A percentile compares a stretch with the other conserved stretches of the same genome.
Evolutionary conservation across 2,329 filamentous ascomycete genomes (phyloP).

Genomic region (Cytospora leucostoma): DNA sequence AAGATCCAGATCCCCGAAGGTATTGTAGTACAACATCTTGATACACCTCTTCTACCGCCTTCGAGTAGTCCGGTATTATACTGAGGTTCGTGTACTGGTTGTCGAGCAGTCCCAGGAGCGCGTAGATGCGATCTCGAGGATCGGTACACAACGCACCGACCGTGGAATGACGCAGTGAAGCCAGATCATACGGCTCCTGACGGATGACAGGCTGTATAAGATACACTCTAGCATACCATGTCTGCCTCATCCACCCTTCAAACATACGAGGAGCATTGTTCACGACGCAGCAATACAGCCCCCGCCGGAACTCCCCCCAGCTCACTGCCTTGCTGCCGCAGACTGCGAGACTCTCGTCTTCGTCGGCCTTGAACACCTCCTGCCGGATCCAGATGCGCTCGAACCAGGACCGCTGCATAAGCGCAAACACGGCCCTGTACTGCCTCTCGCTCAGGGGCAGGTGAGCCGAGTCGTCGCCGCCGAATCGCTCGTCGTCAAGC

Average conservation of each 20-base stretch:
- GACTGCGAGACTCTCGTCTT: not conserved
- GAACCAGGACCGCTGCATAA: constrained; percentile 15
- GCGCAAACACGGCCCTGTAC: not conserved
- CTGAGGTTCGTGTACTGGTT: not conserved
- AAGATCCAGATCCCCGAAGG: too few relatives aligned
- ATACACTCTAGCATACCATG: not conserved
- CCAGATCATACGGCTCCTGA: not conserved
- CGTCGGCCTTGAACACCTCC: constrained; percentile 28
- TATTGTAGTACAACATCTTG: not conserved
- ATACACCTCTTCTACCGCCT: not conserved
- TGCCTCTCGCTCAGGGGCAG: not conserved
- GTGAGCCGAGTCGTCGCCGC: not conserved
- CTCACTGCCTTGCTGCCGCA: not conserved
- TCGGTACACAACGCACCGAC: not conserved
- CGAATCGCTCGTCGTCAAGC: not conserved
- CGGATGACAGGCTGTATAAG: not conserved
- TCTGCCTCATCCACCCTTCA: too few relatives aligned
- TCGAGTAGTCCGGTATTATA: not conserved
- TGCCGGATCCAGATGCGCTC: constrained; percentile 31
- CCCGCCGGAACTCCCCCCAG: not conserved
- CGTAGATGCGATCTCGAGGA: constrained; percentile 7
- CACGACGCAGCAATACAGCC: too few relatives aligned
- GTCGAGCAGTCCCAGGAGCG: not conserved
- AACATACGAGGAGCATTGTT: too few relatives aligned
- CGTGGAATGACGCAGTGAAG: not conserved